A percentile compares a stretch with the other conserved stretches of the same genome.
phyloP scores from a whole-genome alignment of 345 rosid genomes.

The Hypericum perforatum region DNA sequence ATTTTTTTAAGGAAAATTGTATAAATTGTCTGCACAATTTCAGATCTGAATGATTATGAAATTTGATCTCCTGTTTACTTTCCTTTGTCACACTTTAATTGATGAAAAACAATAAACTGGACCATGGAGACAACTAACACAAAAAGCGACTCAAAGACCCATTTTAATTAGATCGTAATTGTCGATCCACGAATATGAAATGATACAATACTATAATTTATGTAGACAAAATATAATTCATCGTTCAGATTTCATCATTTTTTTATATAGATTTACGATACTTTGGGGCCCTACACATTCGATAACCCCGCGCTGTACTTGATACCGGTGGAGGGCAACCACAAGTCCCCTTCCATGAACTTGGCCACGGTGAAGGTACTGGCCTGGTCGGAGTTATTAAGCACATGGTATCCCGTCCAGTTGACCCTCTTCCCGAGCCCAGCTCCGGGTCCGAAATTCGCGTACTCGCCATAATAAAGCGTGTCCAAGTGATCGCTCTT shows the following conservation, averaged over 20 bases:
- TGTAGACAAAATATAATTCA: not conserved
- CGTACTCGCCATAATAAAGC: slow-evolving; percentile 27
- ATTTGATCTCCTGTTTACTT: too few relatives aligned
- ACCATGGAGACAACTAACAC: too few relatives aligned
- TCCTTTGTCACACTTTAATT: too few relatives aligned
- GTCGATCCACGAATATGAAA: too few relatives aligned
- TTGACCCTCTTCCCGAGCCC: slow-evolving; percentile 18
- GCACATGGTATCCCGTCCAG: slow-evolving; percentile 23
- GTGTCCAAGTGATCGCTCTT: slow-evolving; percentile 20
- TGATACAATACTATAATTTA: too few relatives aligned
- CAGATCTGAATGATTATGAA: too few relatives aligned
- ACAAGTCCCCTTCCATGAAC: slow-evolving; percentile 26
- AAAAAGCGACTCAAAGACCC: too few relatives aligned
- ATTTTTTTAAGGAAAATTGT: too few relatives aligned
- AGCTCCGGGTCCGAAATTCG: slow-evolving; percentile 23
- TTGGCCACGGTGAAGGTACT: slow-evolving; percentile 23
- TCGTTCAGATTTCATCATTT: not conserved
- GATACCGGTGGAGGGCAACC: slow-evolving; percentile 24
- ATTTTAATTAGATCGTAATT: too few relatives aligned
- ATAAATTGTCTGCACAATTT: too few relatives aligned
- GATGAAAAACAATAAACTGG: too few relatives aligned
- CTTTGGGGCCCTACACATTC: not conserved
- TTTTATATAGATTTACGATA: too few relatives aligned
- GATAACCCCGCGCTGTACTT: not conserved
- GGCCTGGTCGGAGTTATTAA: slow-evolving; percentile 16